Conservation (phyloP, 257 asterid genomes). For the Penstemon davidsonii region DNA sequence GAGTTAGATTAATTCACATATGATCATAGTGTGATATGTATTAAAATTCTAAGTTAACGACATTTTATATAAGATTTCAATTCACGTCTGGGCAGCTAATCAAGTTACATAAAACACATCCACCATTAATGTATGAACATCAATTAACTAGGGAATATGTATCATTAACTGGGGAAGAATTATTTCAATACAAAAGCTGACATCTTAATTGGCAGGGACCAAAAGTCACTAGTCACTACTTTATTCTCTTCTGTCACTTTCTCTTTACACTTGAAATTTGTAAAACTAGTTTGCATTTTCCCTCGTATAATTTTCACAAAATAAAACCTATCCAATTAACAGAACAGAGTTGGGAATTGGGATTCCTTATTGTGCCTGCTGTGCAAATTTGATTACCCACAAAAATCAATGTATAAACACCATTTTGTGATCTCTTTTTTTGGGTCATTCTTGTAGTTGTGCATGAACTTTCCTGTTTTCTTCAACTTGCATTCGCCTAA, state of each 20-base stretch:
- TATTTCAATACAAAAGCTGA: background rate
- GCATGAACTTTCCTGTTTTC: slow-evolving; percentile 45
- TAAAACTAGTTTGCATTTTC: background rate
- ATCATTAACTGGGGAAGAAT: background rate
- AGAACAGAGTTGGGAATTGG: background rate
- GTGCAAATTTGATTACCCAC: background rate
- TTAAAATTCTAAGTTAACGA: no score
- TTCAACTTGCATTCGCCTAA: slow-evolving; percentile 37
- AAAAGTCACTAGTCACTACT: background rate
- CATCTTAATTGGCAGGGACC: background rate
- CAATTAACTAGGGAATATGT: background rate
- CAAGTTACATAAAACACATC: no score
- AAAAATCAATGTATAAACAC: no score
- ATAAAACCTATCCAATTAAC: background rate
- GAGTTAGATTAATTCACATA: no score
- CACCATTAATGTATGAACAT: no score
- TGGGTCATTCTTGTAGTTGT: slow-evolving; percentile 32
- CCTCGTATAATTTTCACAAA: background rate
- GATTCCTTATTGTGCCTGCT: background rate
- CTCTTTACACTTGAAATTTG: background rate
- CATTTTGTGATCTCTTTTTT: background rate
- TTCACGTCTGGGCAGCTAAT: no score
- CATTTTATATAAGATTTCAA: no score
- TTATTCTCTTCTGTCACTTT: no score
- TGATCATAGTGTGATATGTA: no score